Conservation (phyloP, 768 basidiomycete species). For the Tylopilus sp. region DNA sequence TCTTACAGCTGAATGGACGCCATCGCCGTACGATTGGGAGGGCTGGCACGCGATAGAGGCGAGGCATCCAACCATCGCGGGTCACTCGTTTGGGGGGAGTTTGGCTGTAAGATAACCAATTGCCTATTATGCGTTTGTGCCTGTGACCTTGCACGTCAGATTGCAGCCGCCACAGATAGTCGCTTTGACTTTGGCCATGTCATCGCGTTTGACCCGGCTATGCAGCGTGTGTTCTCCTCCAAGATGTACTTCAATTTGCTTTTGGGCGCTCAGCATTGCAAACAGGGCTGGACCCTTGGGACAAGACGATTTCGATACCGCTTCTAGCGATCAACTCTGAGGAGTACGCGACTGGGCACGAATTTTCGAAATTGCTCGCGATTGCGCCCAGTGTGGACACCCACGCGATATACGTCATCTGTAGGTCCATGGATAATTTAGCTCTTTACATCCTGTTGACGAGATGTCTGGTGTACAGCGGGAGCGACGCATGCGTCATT, state of each 20-base stretch:
- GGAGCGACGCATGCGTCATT: slow-evolving; percentile 34
- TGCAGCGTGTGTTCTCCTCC: slow-evolving; percentile 19
- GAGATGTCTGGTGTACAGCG: slow-evolving; percentile 12
- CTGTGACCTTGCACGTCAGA: slow-evolving; percentile 7
- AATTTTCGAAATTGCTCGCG: slow-evolving; percentile 33
- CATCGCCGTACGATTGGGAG: slow-evolving; percentile 14
- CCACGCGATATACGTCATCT: slow-evolving; percentile 5
- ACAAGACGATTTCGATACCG: slow-evolving; percentile 26
- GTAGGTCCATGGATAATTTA: not conserved
- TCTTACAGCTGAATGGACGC: not conserved
- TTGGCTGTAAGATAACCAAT: slow-evolving; percentile 19
- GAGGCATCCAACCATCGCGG: slow-evolving; percentile 25
- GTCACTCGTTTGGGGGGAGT: slow-evolving; percentile 33
- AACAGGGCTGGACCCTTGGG: slow-evolving; percentile 28
- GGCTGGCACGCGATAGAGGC: slow-evolving; percentile 19
- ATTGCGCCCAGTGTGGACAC: slow-evolving; percentile 18
- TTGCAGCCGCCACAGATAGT: slow-evolving; percentile 23
- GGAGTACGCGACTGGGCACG: slow-evolving; percentile 36
- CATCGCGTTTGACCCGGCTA: slow-evolving; percentile 30
- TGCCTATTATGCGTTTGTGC: not conserved
- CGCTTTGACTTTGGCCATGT: slow-evolving; percentile 25
- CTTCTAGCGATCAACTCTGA: slow-evolving; percentile 41
- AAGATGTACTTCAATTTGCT: slow-evolving; percentile 14
- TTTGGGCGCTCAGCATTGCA: slow-evolving; percentile 7
- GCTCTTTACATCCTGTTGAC: no score